phyloP scores from a whole-genome alignment of 2,329 filamentous ascomycete species.

The Colletotrichum australisinense region DNA sequence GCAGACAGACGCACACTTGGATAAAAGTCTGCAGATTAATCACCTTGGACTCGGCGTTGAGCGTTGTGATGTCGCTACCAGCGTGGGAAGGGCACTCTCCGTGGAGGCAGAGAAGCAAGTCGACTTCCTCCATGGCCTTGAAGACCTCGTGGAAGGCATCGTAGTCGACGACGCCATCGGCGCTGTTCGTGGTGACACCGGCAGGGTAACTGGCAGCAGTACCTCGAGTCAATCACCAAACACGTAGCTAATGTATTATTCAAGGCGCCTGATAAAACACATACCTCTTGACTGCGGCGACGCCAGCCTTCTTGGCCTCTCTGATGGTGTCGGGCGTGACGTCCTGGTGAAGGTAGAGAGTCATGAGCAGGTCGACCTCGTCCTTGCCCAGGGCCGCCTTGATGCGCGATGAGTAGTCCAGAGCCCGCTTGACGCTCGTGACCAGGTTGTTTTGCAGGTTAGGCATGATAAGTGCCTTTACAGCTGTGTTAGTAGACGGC shows the following conservation, averaged over 20 bases:
- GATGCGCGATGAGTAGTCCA: slow-evolving; percentile 74
- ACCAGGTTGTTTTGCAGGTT: slow-evolving; percentile 73
- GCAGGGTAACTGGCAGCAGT: slow-evolving; percentile 26
- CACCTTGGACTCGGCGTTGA: slow-evolving; percentile 74
- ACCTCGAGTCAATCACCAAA: neutral
- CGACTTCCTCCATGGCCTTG: slow-evolving; percentile 86
- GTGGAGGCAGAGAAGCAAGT: slow-evolving; percentile 91
- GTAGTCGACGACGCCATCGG: slow-evolving; percentile 76
- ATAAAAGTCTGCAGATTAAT: too few relatives aligned
- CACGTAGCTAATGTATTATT: too few relatives aligned
- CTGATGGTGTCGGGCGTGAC: slow-evolving; percentile 77
- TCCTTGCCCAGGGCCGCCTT: slow-evolving; percentile 54
- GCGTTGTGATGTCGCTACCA: slow-evolving; percentile 59
- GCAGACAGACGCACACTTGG: too few relatives aligned
- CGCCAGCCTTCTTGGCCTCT: slow-evolving; percentile 78
- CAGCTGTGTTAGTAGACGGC: neutral
- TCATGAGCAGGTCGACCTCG: slow-evolving; percentile 77
- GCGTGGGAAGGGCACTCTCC: slow-evolving; percentile 75
- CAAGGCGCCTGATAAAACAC: too few relatives aligned
- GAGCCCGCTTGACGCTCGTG: slow-evolving; percentile 69
- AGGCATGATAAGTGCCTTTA: slow-evolving; percentile 56
- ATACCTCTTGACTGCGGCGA: slow-evolving; percentile 72
- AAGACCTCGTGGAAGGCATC: slow-evolving; percentile 83
- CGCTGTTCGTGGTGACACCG: slow-evolving; percentile 74
- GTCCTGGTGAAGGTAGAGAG: slow-evolving; percentile 73